These are phyloP conservation scores for Mortierella sp. DNA, from an alignment of 371 early-diverging fungal genomes.

Conservation along the genomic window DNA sequence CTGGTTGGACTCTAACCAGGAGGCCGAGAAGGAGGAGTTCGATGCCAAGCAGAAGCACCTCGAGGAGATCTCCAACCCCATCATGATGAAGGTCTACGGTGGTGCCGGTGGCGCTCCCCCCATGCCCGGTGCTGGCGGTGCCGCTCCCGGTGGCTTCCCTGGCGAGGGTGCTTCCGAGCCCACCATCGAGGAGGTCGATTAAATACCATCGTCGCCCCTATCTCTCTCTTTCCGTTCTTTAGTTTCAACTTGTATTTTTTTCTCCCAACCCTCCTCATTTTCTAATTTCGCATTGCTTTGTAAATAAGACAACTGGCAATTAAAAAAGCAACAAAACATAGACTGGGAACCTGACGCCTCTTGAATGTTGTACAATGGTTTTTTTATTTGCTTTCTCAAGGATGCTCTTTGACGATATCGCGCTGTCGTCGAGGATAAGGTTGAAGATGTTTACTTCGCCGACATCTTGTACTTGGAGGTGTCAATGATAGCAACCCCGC, in stretches of 20 bases:
- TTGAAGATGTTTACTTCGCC: slow-evolving; percentile 27
- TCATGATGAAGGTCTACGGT: slow-evolving; percentile 92
- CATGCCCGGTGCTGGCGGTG: slow-evolving; percentile 73
- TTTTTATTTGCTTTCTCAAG: not conserved
- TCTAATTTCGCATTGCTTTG: slow-evolving; percentile 37
- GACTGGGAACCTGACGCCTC: slow-evolving; percentile 13
- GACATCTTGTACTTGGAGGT: slow-evolving; percentile 57
- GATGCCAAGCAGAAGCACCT: slow-evolving; percentile 95
- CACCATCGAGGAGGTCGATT: slow-evolving; percentile 88
- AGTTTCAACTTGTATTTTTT: slow-evolving; percentile 36
- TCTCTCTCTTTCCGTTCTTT: slow-evolving; percentile 6
- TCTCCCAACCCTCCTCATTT: slow-evolving; percentile 19
- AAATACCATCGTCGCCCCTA: slow-evolving; percentile 37
- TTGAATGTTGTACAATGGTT: not conserved
- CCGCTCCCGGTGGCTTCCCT: slow-evolving; percentile 73
- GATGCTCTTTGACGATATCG: too few species aligned
- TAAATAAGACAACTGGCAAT: slow-evolving; percentile 31
- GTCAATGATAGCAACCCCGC: slow-evolving; percentile 51
- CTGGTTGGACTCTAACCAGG: slow-evolving; percentile 91
- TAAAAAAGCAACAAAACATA: slow-evolving; percentile 22
- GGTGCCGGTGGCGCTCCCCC: slow-evolving; percentile 78
- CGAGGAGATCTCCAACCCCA: slow-evolving; percentile 95
- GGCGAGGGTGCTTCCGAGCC: slow-evolving; percentile 72
- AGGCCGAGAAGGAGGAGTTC: slow-evolving; percentile 96
- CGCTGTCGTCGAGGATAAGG: not conserved